phyloP scores from a whole-genome alignment of 495 filamentous ascomycete species.

The Symbiotaphrina buchneri region DNA sequence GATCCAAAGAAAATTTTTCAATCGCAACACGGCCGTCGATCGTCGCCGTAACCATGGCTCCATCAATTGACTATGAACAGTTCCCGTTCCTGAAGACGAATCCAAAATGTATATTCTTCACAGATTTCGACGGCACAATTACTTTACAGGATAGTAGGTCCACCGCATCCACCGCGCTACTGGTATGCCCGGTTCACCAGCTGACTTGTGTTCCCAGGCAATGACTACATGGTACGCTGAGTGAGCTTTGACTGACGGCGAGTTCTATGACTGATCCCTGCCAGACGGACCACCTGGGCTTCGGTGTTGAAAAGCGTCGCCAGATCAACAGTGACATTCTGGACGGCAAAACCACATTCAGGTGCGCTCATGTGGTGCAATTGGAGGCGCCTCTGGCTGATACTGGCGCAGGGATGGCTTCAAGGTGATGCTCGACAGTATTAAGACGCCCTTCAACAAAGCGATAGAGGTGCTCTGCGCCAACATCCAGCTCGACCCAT shows the following conservation, averaged over 20 bases:
- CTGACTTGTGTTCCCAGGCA: slow-evolving; percentile 29
- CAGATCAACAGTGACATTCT: slow-evolving; percentile 52
- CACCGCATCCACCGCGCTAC: no score
- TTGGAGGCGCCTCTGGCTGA: slow-evolving; percentile 3
- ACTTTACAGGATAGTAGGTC: slow-evolving; percentile 59
- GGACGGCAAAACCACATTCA: slow-evolving; percentile 40
- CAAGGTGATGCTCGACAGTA: slow-evolving; percentile 66
- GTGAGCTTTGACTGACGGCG: not conserved
- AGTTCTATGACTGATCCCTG: slow-evolving; percentile 5
- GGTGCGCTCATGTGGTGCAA: slow-evolving; percentile 18
- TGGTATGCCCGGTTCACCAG: slow-evolving; percentile 1
- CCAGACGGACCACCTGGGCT: slow-evolving; percentile 79
- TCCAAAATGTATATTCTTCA: slow-evolving; percentile 86
- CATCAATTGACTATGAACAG: no score
- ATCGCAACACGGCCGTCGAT: no score
- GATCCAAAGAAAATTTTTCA: no score
- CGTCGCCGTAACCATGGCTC: no score
- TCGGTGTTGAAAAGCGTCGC: slow-evolving; percentile 38
- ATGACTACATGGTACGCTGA: slow-evolving; percentile 53
- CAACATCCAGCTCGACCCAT: slow-evolving; percentile 72
- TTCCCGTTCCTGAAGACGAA: slow-evolving; percentile 24
- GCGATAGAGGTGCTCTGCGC: slow-evolving; percentile 53
- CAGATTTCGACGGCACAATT: slow-evolving; percentile 93
- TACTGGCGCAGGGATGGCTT: slow-evolving; percentile 61
- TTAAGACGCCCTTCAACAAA: slow-evolving; percentile 52